Conservation (phyloP, 2,329 filamentous ascomycete genomes). For the Colletotrichum graminicola region DNA sequence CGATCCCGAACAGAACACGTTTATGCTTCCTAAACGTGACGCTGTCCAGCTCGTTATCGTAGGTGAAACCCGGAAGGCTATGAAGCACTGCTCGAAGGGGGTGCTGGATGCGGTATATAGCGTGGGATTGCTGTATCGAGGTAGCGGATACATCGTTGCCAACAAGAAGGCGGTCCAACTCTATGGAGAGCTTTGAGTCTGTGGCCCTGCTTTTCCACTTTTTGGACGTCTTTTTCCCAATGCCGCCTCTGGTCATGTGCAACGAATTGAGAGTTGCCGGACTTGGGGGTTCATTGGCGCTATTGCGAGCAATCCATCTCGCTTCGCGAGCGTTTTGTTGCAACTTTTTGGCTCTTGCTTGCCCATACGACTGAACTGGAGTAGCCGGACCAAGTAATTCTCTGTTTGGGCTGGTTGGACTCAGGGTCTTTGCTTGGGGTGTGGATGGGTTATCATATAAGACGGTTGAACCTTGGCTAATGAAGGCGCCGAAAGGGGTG, state of each 20-base stretch:
- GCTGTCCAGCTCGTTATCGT: conserved; percentile 26
- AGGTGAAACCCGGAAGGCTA: conserved; percentile 25
- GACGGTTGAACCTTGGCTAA: background rate
- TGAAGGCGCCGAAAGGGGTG: background rate
- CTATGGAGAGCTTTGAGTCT: conserved; percentile 19
- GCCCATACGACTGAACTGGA: background rate
- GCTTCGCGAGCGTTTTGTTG: background rate
- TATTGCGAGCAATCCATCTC: conserved; percentile 1
- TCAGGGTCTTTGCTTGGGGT: background rate
- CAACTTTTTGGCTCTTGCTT: background rate
- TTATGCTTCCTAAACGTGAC: conserved; percentile 22
- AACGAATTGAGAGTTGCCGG: background rate
- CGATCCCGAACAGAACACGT: conserved; percentile 17
- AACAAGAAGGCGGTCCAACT: conserved; percentile 26
- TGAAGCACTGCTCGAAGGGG: conserved; percentile 20
- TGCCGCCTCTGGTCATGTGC: background rate
- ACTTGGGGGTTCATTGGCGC: background rate
- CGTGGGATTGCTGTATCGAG: background rate
- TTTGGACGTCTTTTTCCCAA: conserved; percentile 23
- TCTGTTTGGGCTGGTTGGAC: no score
- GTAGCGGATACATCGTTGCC: conserved; percentile 1
- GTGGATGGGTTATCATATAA: background rate
- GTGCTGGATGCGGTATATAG: conserved; percentile 15
- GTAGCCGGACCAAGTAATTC: background rate
- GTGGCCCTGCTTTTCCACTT: conserved; percentile 15